A percentile compares a stretch with the other conserved stretches of the same genome.
Conservation (phyloP, 352 stramenopile species). For the Globisporangium paroecandrum region DNA sequence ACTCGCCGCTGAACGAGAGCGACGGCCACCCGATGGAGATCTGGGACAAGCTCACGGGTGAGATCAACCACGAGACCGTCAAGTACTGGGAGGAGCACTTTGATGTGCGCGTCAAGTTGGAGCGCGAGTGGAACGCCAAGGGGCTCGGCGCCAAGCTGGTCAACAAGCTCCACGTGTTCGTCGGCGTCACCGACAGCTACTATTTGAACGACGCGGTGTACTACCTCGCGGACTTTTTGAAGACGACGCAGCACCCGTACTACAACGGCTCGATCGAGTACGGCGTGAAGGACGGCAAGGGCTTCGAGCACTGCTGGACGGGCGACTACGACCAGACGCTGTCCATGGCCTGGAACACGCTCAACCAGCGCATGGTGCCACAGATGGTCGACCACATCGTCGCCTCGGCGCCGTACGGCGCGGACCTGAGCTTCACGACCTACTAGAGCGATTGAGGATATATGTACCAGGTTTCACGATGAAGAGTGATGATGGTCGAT, state of each 20-base stretch:
- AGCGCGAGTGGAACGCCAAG: constrained; percentile 52
- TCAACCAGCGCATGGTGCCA: constrained; percentile 72
- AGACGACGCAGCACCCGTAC: constrained; percentile 55
- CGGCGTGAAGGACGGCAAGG: constrained; percentile 57
- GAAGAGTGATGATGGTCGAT: background rate
- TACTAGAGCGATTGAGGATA: constrained; percentile 18
- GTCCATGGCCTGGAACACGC: constrained; percentile 64
- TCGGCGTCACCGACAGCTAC: constrained; percentile 73
- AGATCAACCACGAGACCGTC: constrained; percentile 53
- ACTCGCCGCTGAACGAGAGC: constrained; percentile 55
- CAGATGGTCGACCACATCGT: constrained; percentile 66
- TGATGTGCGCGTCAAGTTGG: constrained; percentile 63
- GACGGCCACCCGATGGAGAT: constrained; percentile 58
- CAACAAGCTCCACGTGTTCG: constrained; percentile 75
- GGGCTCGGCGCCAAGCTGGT: constrained; percentile 60
- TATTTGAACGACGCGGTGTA: constrained; percentile 76
- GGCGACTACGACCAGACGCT: constrained; percentile 67
- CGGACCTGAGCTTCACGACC: constrained; percentile 52
- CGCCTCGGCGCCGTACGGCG: constrained; percentile 33
- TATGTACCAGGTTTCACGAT: too few species aligned
- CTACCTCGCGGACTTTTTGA: constrained; percentile 60
- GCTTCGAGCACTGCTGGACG: constrained; percentile 77
- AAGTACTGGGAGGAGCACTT: constrained; percentile 69
- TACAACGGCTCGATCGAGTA: constrained; percentile 78
- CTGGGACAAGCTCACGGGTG: constrained; percentile 67